Percentiles rank a stretch among this genome's conserved stretches.
Evolutionary conservation across 805 yeast genomes (phyloP).

Genomic region (Metschnikowia cubensis): DNA sequence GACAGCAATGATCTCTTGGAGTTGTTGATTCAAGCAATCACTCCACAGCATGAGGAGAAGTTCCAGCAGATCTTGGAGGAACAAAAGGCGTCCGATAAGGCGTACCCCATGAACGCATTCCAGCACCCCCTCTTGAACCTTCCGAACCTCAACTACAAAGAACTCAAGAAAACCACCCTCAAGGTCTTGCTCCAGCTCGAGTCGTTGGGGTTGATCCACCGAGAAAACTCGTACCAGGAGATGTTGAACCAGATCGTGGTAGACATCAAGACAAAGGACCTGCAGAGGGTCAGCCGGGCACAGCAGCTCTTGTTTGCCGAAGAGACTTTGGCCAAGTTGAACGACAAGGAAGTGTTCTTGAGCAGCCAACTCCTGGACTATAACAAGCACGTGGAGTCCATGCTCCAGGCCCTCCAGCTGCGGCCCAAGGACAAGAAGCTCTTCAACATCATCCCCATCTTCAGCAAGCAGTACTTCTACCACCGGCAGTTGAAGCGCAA

Average conservation of each 20-base stretch:
- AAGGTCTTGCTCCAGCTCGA: constrained; percentile 77
- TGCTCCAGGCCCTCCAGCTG: constrained; percentile 42
- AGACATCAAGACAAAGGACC: constrained; percentile 59
- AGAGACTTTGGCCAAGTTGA: constrained; percentile 41
- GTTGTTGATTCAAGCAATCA: constrained; percentile 61
- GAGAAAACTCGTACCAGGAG: constrained; percentile 72
- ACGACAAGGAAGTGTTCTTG: constrained; percentile 44
- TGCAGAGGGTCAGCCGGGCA: constrained; percentile 40
- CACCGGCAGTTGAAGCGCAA: constrained; percentile 63
- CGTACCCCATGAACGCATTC: not conserved
- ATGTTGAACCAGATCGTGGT: constrained; percentile 77
- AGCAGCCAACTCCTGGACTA: constrained; percentile 44
- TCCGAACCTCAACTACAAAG: constrained; percentile 54
- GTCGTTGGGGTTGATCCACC: constrained; percentile 54
- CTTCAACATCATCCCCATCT: constrained; percentile 47
- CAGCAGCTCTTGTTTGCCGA: constrained; percentile 39
- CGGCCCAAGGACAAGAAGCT: constrained; percentile 45
- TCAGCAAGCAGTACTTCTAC: constrained; percentile 73
- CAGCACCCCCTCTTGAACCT: constrained; percentile 46
- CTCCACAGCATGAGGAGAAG: constrained; percentile 61
- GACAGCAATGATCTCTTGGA: constrained; percentile 64
- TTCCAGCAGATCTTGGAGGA: constrained; percentile 49
- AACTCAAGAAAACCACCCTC: constrained; percentile 70
- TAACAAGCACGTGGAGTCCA: constrained; percentile 42
- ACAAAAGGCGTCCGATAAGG: not conserved